Base-by-base conservation (phyloP, 2,329 filamentous ascomycete species). In the Aspergillus intermedius region DNA sequence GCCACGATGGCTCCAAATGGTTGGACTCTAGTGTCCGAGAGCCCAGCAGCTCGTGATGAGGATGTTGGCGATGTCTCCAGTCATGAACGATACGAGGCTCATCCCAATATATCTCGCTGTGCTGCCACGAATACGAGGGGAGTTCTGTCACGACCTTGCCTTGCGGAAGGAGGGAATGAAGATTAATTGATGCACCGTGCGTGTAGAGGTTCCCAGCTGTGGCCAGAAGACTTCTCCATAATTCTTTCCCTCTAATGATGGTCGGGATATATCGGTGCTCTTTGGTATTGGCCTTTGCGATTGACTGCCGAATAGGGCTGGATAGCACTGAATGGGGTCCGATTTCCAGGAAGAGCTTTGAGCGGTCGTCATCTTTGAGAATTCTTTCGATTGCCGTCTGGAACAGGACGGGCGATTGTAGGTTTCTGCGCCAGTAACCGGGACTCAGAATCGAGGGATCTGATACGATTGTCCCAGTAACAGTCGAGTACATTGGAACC, bases 1-100 rank as follows among this genome's bases (percentile, higher is more conserved):
- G 48, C 63, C 63, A 66, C 5, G 53, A 51, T 2, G 62, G 60
- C 13, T 58, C 56, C 12, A 58, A 30, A 0, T 51, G 44, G 5
- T 57, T 58, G 9, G 57, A 58, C 17, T 64, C 64, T 4, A 58
- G 28, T 7, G 56, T 54, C 1, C 55, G 58, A 3, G 57, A 53
- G 8, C 63, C 63, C 1, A 66, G 50, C 0, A 66, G 50, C n/a
- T 65, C 60, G 48, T 66, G 62, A 10, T 59, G 48, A 6, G 56
- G 58, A 28, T 50, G 45, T 15, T 54, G 48, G 9, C 62, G 54
- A n/a, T 58, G 47, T 9, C 64, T 57, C 53, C 54, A 55, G 2
- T 53, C 49, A 17, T 47, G 30, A 5, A 48, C 49, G 2, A 52
- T 6, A 6, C 53, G 50, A n/a, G 46, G 48, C 23, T 65, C 55